Conservation (phyloP, 192 early-diverging fungal species). For the Backusella liffmaniae region DNA sequence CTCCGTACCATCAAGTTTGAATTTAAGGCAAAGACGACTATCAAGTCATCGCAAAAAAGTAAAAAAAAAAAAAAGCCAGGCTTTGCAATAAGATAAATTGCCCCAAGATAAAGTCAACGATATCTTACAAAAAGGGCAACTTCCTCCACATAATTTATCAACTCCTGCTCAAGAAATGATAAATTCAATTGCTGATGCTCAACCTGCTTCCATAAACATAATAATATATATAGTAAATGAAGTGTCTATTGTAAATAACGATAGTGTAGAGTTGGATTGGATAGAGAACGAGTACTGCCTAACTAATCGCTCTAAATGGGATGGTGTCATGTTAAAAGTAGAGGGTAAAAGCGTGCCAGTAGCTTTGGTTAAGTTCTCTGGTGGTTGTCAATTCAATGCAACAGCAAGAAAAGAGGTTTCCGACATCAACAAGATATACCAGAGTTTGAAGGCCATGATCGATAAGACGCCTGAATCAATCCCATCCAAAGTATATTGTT, state of each 20-base stretch:
- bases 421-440: background rate
- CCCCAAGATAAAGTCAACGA: too few species aligned
- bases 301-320: background rate
- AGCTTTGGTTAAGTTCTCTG: background rate
- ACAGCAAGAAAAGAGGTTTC: background rate
- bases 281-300: background rate
- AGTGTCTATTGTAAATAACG: background rate
- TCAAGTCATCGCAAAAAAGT: too few species aligned
- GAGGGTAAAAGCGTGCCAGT: background rate
- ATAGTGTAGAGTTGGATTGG: background rate
- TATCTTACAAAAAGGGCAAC: too few species aligned
- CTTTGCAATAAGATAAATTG: too few species aligned
- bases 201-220: too few species aligned
- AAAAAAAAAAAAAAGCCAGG: too few species aligned
- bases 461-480: background rate
- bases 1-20: too few species aligned
- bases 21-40: too few species aligned
- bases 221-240: background rate
- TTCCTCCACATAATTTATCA: too few species aligned
- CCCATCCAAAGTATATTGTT: background rate
- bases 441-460: background rate
- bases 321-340: background rate
- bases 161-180: too few species aligned
- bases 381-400: background rate
- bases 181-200: too few species aligned